A percentile compares a stretch with the other conserved stretches of the same genome.
phyloP scores from a whole-genome alignment of 2,329 filamentous ascomycete species.

The Rachicladosporium sp. region DNA sequence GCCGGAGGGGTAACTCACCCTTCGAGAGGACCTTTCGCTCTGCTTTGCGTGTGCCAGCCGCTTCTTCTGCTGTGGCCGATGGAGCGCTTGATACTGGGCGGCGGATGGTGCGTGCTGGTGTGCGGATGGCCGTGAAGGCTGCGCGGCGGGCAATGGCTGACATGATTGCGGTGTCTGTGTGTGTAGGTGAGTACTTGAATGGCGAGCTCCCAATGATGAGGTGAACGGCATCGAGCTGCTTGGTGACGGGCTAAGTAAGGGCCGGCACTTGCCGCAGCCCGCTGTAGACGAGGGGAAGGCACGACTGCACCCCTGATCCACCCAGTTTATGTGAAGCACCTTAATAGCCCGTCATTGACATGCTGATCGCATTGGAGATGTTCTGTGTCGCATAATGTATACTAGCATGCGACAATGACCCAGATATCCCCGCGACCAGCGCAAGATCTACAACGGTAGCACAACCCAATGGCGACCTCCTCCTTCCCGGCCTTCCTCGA shows the following conservation, averaged over 20 bases:
- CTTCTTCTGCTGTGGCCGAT: constrained; percentile 24
- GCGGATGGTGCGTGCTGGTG: constrained; percentile 18
- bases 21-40: constrained; percentile 39
- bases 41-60: constrained; percentile 29
- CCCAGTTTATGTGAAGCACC: neutral
- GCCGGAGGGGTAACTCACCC: constrained; percentile 24
- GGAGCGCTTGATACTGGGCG: constrained; percentile 29
- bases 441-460: constrained; percentile 9
- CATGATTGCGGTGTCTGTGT: constrained; percentile 23
- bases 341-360: neutral
- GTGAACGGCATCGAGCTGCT: neutral
- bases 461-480: constrained; percentile 1
- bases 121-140: constrained; percentile 34
- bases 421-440: constrained; percentile 8
- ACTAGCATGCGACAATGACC: constrained; percentile 3
- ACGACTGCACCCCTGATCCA: neutral
- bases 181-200: neutral
- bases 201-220: neutral
- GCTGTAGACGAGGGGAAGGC: neutral
- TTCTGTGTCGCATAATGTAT: constrained; percentile 15
- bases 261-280: neutral
- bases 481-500: constrained; percentile 19
- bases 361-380: constrained; percentile 7
- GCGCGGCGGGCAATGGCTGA: constrained; percentile 34
- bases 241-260: neutral